Base-by-base conservation (phyloP, 805 yeast species). In the Barnettozyma sp. region DNA sequence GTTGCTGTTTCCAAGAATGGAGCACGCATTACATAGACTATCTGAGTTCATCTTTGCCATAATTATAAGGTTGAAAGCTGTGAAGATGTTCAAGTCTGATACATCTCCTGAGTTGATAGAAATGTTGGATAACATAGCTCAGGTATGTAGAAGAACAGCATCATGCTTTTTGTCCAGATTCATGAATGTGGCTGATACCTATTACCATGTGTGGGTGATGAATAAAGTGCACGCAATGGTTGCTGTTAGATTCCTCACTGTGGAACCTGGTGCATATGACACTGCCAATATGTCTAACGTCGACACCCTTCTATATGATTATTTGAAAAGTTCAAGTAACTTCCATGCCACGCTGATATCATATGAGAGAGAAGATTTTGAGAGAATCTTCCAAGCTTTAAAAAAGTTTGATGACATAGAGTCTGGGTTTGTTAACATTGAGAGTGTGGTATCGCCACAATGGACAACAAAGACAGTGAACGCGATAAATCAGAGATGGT, bases 201-300 rank as follows among this genome's bases (percentile, higher is more conserved):
- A 53, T 30, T 53, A 52, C 31, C 58, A 52, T 30, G 34, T 47
- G 2, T 53, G 58, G 58, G 44, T 44, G 10, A 43, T 45, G 7
- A 35, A 43, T 14, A 53, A 49, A 27, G 41, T 50, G 19, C 53
- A 52, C 28, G 15, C 42, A 1, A 44, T 31, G 27, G 50, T 52
- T 1, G 17, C 38, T 4, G 32, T 38, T 11, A 42, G 35, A 5
- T 10, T 49, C 20, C 22, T 50, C 19, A 26, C 30, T 7, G 21
- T 39, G 25, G 40, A 43, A 5, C 29, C 33, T 11, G 50, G 49
- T 7, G 33, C 36, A 13, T 15, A 19, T 16, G 17, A 37, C 20
- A 31, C 33, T 1, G 23, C 33, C 12, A 32, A 33, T 11, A 3
- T 14, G 11, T 22, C 38, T 0, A 30, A 42, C 2, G n/a, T 31